Evolutionary conservation across 495 filamentous ascomycete species (phyloP).

Genomic region (Aspergillus mulundensis): DNA sequence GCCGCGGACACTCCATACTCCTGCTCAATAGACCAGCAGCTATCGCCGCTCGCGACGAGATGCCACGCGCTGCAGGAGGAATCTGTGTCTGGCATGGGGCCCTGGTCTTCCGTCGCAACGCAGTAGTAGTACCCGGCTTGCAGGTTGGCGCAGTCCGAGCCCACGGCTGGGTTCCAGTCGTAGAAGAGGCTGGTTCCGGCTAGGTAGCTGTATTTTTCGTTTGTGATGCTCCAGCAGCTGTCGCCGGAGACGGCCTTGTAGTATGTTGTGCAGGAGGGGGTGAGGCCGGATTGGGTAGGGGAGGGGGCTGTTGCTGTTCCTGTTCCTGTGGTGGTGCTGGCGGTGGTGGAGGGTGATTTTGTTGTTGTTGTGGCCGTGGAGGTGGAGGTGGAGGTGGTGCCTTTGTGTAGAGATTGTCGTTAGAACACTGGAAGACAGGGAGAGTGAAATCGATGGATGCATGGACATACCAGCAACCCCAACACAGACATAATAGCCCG

Average conservation of each 20-base stretch:
- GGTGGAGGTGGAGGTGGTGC: not conserved
- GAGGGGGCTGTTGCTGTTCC: not conserved
- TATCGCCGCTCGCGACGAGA: not conserved
- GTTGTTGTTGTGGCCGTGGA: not conserved
- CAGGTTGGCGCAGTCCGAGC: conserved; percentile 1
- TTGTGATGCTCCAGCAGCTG: conserved; percentile 3
- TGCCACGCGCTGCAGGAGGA: conserved; percentile 1
- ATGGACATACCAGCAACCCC: not conserved
- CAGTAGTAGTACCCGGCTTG: conserved; percentile 9
- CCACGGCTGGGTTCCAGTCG: conserved; percentile 5
- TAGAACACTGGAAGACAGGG: not conserved
- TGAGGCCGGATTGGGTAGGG: not conserved
- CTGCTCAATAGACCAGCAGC: conserved; percentile 13
- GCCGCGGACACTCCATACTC: not conserved
- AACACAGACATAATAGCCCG: conserved; percentile 9
- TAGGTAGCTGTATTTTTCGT: conserved; percentile 9
- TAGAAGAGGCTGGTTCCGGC: not conserved
- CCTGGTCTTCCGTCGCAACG: not conserved
- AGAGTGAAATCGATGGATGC: too few relatives aligned
- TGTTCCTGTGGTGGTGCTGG: not conserved
- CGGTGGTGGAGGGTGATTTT: not conserved
- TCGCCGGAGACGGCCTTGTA: not conserved
- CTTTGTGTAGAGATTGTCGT: not conserved
- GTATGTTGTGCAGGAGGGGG: not conserved
- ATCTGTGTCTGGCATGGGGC: conserved; percentile 4